A percentile compares a stretch with the other conserved stretches of the same genome.
phyloP scores from a whole-genome alignment of 805 yeast species.

The Wickerhamiella azyma region DNA sequence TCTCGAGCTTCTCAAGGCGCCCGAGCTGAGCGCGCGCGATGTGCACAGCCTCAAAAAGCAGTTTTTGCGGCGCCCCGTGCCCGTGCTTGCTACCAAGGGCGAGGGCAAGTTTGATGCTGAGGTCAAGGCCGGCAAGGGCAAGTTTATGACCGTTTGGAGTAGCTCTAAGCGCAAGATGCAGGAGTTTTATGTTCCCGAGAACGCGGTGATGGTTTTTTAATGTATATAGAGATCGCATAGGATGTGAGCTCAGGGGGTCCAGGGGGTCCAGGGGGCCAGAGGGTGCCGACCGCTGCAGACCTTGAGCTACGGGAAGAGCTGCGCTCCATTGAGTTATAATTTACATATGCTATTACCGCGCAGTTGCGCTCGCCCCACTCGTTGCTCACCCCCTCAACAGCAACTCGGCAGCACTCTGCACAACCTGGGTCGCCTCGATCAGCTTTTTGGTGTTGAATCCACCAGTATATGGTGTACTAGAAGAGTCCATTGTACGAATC shows the following conservation, averaged over 20 bases:
- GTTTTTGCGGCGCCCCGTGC: slow-evolving; percentile 44
- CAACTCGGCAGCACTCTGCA: slow-evolving; percentile 27
- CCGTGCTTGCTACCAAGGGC: slow-evolving; percentile 33
- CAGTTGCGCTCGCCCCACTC: neutral
- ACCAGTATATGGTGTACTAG: slow-evolving; percentile 39
- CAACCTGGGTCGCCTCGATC: slow-evolving; percentile 41
- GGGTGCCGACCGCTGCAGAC: too few species aligned
- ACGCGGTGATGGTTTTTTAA: slow-evolving; percentile 17
- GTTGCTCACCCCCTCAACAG: neutral
- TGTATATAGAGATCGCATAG: slow-evolving; percentile 11
- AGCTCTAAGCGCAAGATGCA: slow-evolving; percentile 38
- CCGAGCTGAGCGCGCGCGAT: slow-evolving; percentile 25
- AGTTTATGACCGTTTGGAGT: slow-evolving; percentile 46
- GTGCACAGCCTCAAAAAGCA: slow-evolving; percentile 31
- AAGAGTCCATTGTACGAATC: slow-evolving; percentile 51
- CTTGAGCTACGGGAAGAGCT: too few species aligned
- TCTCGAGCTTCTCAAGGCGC: slow-evolving; percentile 29
- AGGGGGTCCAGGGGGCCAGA: too few species aligned
- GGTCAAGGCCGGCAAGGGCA: too few species aligned
- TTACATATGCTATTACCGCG: slow-evolving; percentile 45
- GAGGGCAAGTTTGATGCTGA: slow-evolving; percentile 23
- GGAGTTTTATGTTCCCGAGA: slow-evolving; percentile 28
- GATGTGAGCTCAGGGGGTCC: too few species aligned
- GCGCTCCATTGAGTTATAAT: too few species aligned
- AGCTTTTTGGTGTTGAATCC: slow-evolving; percentile 24